Conservation (phyloP, 495 filamentous ascomycete genomes). For the Penicillium diatomitis region DNA sequence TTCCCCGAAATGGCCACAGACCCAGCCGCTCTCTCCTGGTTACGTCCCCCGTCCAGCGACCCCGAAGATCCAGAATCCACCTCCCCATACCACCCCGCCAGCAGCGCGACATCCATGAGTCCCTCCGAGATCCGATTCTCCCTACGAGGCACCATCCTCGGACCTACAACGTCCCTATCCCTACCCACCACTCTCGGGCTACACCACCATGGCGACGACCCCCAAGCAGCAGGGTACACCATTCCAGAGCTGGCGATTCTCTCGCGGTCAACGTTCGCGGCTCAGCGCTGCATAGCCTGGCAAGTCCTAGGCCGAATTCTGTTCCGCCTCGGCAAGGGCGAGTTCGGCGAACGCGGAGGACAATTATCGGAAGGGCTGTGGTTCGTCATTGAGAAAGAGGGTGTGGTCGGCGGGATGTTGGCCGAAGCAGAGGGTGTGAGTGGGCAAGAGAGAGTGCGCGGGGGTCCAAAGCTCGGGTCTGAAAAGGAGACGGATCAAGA, state of each 20-base stretch:
- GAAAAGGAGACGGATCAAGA: conserved; percentile 12
- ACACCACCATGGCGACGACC: conserved; percentile 90
- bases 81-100: conserved; percentile 71
- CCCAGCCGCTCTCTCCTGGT: conserved; percentile 82
- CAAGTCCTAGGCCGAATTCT: conserved; percentile 81
- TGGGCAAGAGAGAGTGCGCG: conserved; percentile 4
- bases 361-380: conserved; percentile 58
- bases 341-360: conserved; percentile 59
- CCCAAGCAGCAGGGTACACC: conserved; percentile 90
- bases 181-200: conserved; percentile 70
- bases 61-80: conserved; percentile 34
- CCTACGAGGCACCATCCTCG: conserved; percentile 67
- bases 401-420: conserved; percentile 62
- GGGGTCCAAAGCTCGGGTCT: background rate
- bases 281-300: conserved; percentile 84
- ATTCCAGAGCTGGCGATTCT: conserved; percentile 78
- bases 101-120: conserved; percentile 51
- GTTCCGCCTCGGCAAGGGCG: conserved; percentile 69
- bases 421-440: conserved; percentile 49
- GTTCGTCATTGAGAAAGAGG: conserved; percentile 66
- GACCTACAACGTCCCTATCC: conserved; percentile 59
- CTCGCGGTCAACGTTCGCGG: conserved; percentile 69
- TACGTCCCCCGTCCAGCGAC: conserved; percentile 61
- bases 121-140: conserved; percentile 79
- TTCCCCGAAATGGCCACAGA: conserved; percentile 81